A percentile compares a stretch with the other conserved stretches of the same genome.
phyloP scores from a whole-genome alignment of 2,329 filamentous ascomycete genomes.

The Orbilia oligospora region DNA sequence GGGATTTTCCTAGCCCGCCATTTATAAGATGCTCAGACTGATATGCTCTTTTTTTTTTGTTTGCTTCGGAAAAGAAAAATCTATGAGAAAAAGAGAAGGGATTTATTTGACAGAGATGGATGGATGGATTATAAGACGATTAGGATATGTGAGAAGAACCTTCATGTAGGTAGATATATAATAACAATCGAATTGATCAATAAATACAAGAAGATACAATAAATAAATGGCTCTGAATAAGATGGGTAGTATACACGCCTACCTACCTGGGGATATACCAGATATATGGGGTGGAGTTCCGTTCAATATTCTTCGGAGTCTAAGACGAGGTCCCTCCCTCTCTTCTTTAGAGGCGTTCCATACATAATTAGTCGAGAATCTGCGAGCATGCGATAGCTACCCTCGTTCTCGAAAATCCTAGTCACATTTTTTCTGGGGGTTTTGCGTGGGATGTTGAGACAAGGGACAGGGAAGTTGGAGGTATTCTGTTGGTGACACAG shows the following conservation, averaged over 20 bases:
- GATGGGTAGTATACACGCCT: background rate
- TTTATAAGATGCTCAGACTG: slow-evolving; percentile 17
- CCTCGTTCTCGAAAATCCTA: background rate
- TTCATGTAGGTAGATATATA: slow-evolving; percentile 26
- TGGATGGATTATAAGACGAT: background rate
- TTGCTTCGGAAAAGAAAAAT: background rate
- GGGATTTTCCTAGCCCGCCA: background rate
- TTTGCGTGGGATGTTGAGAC: background rate
- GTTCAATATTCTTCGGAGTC: background rate
- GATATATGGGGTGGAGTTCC: background rate
- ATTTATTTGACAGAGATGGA: background rate
- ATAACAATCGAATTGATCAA: slow-evolving; percentile 26
- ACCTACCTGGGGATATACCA: no score
- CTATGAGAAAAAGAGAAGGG: slow-evolving; percentile 8
- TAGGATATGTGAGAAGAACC: slow-evolving; percentile 16
- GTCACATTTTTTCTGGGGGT: background rate
- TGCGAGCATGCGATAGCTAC: background rate
- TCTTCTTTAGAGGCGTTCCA: no score
- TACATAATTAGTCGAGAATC: background rate
- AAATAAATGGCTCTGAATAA: slow-evolving; percentile 1
- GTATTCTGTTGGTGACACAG: slow-evolving; percentile 1
- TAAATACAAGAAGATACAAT: background rate
- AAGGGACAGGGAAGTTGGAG: background rate
- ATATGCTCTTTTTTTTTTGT: slow-evolving; percentile 7
- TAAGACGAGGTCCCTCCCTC: background rate